Evolutionary conservation across 2,329 filamentous ascomycete genomes (phyloP), one percentile per base, ranked within the genome.

Genomic region (Aspergillus pseudoglaucus): DNA sequence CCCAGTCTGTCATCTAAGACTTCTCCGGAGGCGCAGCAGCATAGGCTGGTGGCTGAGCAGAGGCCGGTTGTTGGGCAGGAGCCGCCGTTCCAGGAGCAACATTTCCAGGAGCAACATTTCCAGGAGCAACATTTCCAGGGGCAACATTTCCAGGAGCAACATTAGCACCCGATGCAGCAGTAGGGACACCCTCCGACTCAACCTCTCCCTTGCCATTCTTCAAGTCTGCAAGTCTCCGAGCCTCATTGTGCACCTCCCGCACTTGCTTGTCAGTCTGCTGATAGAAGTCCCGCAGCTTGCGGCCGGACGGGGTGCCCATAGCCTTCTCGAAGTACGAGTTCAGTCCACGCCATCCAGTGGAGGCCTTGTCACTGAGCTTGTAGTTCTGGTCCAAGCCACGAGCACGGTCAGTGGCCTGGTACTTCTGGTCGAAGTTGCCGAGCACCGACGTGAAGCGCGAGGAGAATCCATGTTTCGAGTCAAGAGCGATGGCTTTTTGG

Each of bases 271-370:
- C 84, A 54, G 87, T 81, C 58, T 88, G 78, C 6, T 84, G 79
- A 73, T 98, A 98, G 74, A 98, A 98, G 53, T 84, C 77, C 58
- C 88, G 86, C 52, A 98, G 74, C 72, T 86, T 89, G 76, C 90
- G 83, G 59, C 93, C 93, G 1, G 90, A 95, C 8, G 90, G 89
- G 0, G 90, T 94, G 66, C 79, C 85, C 48, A 84, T 76, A 2
- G 91, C 91, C 79, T 94, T 94, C 74, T 97, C 91, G 65, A 96
- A 97, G 80, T 97, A 98, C 10, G 85, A 89, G 68, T 77, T 77
- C 52, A 97, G 67, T 30, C 88, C 87, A 38, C 77, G 76, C 76
- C 78, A 84, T 51, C 78, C 80, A 50, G 72, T 79, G 63, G 76
- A 81, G 53, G 88, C 89, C 63, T 85, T 87, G 59, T 84, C 78